Evolutionary conservation across 139 green algal genomes (phyloP).

Genomic region (Ulvella scutata): DNA sequence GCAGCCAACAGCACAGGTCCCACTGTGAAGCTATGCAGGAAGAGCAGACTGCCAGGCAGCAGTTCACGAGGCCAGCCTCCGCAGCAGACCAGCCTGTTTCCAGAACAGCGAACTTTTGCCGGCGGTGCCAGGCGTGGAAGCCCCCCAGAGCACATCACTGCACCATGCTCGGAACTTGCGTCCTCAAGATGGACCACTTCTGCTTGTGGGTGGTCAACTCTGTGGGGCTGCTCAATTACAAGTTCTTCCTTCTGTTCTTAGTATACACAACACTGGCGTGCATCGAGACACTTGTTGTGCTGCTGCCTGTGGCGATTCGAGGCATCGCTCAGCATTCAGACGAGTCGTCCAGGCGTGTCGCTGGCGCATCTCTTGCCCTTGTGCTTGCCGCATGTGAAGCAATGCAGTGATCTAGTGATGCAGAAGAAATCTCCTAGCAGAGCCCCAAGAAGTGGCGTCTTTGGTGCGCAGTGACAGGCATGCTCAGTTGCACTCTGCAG

Average conservation of each 20-base stretch:
- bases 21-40: neutral
- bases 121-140: conserved; percentile 59
- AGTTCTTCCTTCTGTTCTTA: conserved; percentile 89
- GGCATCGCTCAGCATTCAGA: neutral
- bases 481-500: neutral
- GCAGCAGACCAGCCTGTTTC: neutral
- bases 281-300: conserved; percentile 13
- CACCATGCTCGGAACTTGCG: conserved; percentile 66
- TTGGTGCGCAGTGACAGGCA: neutral
- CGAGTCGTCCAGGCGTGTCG: too few relatives aligned
- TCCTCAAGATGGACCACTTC: conserved; percentile 86
- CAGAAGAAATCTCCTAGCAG: too few relatives aligned
- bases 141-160: conserved; percentile 82
- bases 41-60: neutral
- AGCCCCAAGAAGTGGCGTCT: too few relatives aligned
- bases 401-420: too few relatives aligned
- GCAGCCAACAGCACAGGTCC: neutral
- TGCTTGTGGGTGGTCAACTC: conserved; percentile 73
- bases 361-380: too few relatives aligned
- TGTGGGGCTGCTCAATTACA: conserved; percentile 91
- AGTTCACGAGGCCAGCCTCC: neutral
- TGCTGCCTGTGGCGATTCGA: conserved; percentile 11
- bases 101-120: neutral
- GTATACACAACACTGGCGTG: conserved; percentile 41
- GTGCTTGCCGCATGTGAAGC: too few relatives aligned